These are phyloP conservation scores for Schrenkiella parvula DNA, from an alignment of 345 rosid genomes.

Conservation along the genomic window DNA sequence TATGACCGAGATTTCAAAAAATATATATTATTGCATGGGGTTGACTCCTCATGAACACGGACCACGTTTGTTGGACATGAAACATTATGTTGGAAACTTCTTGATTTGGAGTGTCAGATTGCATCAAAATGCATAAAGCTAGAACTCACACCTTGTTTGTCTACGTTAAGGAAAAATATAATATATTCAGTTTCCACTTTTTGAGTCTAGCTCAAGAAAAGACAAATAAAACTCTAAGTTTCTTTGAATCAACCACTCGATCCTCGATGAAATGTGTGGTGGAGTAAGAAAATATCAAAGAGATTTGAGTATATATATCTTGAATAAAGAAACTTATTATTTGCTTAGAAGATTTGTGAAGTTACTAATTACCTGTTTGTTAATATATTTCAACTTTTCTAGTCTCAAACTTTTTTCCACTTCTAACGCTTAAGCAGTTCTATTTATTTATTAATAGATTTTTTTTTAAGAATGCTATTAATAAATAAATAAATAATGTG, in stretches of 20 bases:
- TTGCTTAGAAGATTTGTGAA: background rate
- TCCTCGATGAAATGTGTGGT: background rate
- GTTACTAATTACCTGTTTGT: background rate
- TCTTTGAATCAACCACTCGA: background rate
- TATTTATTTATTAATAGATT: too few species aligned
- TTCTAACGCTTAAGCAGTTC: background rate
- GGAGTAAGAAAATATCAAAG: background rate
- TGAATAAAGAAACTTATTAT: background rate
- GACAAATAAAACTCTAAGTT: background rate
- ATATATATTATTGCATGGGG: background rate
- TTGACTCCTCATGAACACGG: background rate
- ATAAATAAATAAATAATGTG: background rate
- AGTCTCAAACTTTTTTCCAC: background rate
- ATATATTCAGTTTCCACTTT: background rate
- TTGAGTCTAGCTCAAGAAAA: background rate
- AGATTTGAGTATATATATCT: background rate
- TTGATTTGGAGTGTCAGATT: background rate
- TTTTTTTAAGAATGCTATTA: background rate
- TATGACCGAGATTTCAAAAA: background rate
- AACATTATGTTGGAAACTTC: background rate
- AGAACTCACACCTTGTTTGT: background rate
- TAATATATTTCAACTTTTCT: background rate
- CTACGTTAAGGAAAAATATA: background rate
- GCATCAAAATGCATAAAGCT: background rate
- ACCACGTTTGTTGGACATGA: background rate